Evolutionary conservation across 495 filamentous ascomycete species (phyloP).

Genomic region (Penicillium desertorum): DNA sequence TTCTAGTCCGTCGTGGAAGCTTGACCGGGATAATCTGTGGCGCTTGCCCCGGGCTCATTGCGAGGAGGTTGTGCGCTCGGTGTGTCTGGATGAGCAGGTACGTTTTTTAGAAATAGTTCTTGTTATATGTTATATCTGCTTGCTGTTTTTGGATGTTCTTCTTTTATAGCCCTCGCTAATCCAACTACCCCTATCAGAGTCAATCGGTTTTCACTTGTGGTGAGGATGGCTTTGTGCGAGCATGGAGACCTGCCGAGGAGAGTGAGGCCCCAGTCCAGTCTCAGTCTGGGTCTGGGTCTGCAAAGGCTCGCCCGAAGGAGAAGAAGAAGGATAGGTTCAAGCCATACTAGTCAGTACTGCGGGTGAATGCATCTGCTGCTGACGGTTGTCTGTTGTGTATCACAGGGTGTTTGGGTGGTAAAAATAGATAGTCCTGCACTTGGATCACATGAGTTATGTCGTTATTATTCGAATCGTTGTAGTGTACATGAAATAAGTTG

Average conservation of each 20-base stretch:
- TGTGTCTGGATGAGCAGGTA: conserved; percentile 70
- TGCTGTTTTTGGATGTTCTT: not conserved
- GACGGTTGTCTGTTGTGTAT: conserved; percentile 20
- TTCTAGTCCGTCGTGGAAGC: conserved; percentile 56
- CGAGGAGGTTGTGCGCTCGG: conserved; percentile 77
- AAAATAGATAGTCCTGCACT: conserved; percentile 17
- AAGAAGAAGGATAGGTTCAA: conserved; percentile 46
- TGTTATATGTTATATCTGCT: not conserved
- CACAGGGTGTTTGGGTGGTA: conserved; percentile 19
- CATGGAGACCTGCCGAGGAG: conserved; percentile 37
- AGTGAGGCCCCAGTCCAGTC: conserved; percentile 22
- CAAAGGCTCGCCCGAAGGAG: conserved; percentile 34
- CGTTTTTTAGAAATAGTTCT: conserved; percentile 15
- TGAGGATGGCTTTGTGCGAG: conserved; percentile 70
- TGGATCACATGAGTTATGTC: not conserved
- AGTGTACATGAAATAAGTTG: not conserved
- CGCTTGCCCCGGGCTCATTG: conserved; percentile 76
- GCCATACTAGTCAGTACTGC: conserved; percentile 35
- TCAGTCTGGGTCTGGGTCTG: conserved; percentile 22
- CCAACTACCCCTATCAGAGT: conserved; percentile 39
- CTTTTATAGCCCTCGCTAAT: not conserved
- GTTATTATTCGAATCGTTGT: not conserved
- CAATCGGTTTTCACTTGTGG: conserved; percentile 72
- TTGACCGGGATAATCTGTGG: conserved; percentile 60
- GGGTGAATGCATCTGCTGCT: conserved; percentile 13